A percentile compares a stretch with the other conserved stretches of the same genome.
phyloP scores from a whole-genome alignment of 345 rosid species.

The Arabidopsis arenosa region DNA sequence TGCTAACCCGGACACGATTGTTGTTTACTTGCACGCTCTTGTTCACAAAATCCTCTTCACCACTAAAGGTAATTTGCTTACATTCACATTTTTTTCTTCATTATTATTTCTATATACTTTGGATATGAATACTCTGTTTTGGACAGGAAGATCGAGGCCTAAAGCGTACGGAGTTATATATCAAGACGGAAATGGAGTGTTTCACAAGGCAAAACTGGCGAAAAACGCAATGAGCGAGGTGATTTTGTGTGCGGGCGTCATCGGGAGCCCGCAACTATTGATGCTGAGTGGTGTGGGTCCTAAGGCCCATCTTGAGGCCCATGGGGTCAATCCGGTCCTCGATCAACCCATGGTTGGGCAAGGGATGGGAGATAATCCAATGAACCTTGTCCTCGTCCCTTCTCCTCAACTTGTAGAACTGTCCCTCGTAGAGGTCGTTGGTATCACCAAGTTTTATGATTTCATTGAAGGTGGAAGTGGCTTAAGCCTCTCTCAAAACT shows the following conservation, averaged over 20 bases:
- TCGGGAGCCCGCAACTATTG: conserved; percentile 80
- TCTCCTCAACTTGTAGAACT: conserved; percentile 62
- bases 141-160: conserved; percentile 44
- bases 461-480: conserved; percentile 64
- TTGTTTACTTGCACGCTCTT: conserved; percentile 64
- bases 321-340: conserved; percentile 47
- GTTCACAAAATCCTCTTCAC: conserved; percentile 61
- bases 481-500: conserved; percentile 42
- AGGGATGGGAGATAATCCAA: conserved; percentile 79
- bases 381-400: conserved; percentile 60
- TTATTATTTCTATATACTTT: neutral
- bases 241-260: conserved; percentile 69
- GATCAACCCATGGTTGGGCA: conserved; percentile 76
- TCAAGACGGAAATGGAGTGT: conserved; percentile 50
- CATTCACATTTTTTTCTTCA: neutral
- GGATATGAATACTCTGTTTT: neutral
- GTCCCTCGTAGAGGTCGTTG: conserved; percentile 64
- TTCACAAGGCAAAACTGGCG: conserved; percentile 51
- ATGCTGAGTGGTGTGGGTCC: conserved; percentile 88
- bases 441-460: conserved; percentile 54
- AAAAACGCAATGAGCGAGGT: conserved; percentile 53
- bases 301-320: conserved; percentile 45
- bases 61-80: conserved; percentile 41
- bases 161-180: conserved; percentile 65
- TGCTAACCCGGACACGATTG: conserved; percentile 51